phyloP scores from a whole-genome alignment of 208 protist genomes.

The Zelonia costaricensis region DNA sequence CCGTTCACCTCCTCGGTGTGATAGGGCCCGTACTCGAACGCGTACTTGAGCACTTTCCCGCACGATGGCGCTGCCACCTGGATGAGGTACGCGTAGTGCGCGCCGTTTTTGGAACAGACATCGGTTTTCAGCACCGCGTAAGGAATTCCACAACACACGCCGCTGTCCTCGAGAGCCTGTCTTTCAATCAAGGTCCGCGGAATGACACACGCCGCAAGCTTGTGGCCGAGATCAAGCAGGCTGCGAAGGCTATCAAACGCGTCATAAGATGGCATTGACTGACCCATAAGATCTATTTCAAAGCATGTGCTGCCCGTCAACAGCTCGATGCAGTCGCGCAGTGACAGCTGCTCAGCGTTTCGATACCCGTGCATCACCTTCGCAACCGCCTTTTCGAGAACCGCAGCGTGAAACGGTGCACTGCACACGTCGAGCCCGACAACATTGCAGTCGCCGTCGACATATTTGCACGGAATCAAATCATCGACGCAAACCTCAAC shows the following conservation, averaged over 20 bases:
- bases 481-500: constrained; percentile 66
- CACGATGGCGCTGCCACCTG: constrained; percentile 17
- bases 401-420: constrained; percentile 55
- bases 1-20: constrained; percentile 13
- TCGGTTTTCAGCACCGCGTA: constrained; percentile 23
- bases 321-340: constrained; percentile 44
- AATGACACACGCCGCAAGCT: constrained; percentile 13
- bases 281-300: constrained; percentile 34
- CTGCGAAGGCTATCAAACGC: constrained; percentile 23
- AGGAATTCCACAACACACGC: constrained; percentile 19
- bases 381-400: constrained; percentile 76
- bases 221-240: constrained; percentile 20
- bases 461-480: constrained; percentile 38
- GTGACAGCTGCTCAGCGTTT: constrained; percentile 42
- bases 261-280: background rate
- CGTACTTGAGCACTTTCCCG: constrained; percentile 3
- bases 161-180: constrained; percentile 15
- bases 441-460: constrained; percentile 10
- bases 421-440: constrained; percentile 38
- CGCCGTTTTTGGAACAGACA: constrained; percentile 23
- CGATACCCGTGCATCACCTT: constrained; percentile 64
- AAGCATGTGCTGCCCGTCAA: constrained; percentile 69
- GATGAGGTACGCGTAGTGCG: constrained; percentile 27
- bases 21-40: constrained; percentile 15
- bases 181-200: constrained; percentile 13